Conservation (phyloP, 2,329 filamentous ascomycete genomes). For the Paraconiothyrium brasiliense region DNA sequence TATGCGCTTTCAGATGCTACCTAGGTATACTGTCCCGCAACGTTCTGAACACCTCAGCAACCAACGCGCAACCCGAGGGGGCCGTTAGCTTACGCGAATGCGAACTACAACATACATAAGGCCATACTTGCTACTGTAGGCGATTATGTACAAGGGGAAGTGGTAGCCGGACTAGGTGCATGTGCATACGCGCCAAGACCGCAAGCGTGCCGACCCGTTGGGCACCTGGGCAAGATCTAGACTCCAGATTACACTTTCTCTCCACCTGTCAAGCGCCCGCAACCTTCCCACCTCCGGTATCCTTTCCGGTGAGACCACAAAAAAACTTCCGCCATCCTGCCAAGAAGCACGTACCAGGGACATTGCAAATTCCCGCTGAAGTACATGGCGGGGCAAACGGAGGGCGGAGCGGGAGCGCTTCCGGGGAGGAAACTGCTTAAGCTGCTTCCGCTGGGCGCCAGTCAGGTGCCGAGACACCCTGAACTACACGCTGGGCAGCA, state of each 20-base stretch:
- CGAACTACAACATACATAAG: background rate
- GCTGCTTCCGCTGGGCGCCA: slow-evolving; percentile 11
- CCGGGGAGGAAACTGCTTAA: slow-evolving; percentile 5
- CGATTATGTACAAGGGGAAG: background rate
- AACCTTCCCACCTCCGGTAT: background rate
- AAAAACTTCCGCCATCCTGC: background rate
- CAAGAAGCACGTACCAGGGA: background rate
- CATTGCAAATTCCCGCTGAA: background rate
- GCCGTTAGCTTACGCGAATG: background rate
- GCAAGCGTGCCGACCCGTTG: background rate
- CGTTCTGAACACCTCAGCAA: slow-evolving; percentile 2
- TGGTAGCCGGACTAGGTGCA: background rate
- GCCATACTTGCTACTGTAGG: background rate
- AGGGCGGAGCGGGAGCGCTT: slow-evolving; percentile 8
- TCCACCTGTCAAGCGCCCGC: slow-evolving; percentile 3
- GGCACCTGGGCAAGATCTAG: slow-evolving; percentile 1
- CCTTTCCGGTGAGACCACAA: background rate
- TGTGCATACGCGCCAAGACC: slow-evolving; percentile 11
- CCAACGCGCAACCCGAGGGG: background rate
- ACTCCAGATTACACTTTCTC: slow-evolving; percentile 1
- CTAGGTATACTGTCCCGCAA: background rate
- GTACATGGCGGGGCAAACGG: slow-evolving; percentile 13
- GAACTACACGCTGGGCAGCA: slow-evolving; percentile 13
- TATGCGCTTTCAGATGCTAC: background rate
- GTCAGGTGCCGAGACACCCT: slow-evolving; percentile 17